Conservation (phyloP, 2,329 filamentous ascomycete species). For the Colletotrichum graminicola region DNA sequence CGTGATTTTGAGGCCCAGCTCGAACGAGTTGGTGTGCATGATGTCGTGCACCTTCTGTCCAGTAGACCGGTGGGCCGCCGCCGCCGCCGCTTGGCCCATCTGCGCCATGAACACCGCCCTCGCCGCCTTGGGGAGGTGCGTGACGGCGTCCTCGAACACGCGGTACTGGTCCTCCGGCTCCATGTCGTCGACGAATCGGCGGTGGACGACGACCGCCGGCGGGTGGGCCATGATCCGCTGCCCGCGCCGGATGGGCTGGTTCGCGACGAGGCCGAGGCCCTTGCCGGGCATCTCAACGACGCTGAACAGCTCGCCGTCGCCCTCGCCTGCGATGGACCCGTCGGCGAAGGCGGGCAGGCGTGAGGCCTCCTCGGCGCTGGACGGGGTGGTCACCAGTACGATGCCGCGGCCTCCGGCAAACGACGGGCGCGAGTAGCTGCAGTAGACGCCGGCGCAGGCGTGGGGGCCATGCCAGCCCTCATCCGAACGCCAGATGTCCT, state of each 20-base stretch:
- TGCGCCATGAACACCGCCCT: conserved; percentile 45
- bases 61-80: conserved; percentile 36
- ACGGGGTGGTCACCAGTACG: conserved; percentile 52
- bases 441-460: conserved; percentile 44
- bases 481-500: conserved; percentile 39
- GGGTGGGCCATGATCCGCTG: conserved; percentile 50
- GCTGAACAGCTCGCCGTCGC: conserved; percentile 20
- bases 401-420: conserved; percentile 55
- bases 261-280: conserved; percentile 50
- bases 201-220: conserved; percentile 48
- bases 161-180: conserved; percentile 45
- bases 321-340: neutral
- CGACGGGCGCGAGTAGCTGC: conserved; percentile 51
- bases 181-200: conserved; percentile 42
- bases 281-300: conserved; percentile 47
- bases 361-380: conserved; percentile 37
- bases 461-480: conserved; percentile 40
- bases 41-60: conserved; percentile 47
- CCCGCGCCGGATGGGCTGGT: conserved; percentile 47
- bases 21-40: conserved; percentile 53
- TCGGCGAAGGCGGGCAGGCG: conserved; percentile 22
- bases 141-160: conserved; percentile 47
- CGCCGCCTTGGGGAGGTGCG: conserved; percentile 44
- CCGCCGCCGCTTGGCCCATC: conserved; percentile 43
- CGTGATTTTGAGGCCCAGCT: conserved; percentile 40